phyloP scores from a whole-genome alignment of 495 filamentous ascomycete genomes.

The Massariosphaeria phaeospora region DNA sequence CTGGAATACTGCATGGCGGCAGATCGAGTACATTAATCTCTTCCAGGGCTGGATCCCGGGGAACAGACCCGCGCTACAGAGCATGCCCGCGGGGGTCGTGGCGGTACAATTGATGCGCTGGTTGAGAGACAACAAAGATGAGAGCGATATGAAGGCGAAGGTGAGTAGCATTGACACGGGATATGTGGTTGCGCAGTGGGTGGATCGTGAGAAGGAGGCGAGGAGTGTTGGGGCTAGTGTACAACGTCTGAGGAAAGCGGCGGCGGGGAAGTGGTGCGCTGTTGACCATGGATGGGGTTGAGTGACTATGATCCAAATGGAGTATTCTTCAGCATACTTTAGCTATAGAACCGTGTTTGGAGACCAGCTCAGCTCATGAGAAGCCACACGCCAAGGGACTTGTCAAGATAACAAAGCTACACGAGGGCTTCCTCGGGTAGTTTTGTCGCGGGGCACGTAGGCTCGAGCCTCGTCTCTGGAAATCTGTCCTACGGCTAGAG shows the following conservation, averaged over 20 bases:
- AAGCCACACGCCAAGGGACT: too few species aligned
- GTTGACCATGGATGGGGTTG: conserved; percentile 30
- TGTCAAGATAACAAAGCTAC: too few species aligned
- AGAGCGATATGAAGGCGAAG: not conserved
- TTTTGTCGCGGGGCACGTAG: too few species aligned
- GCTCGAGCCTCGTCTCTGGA: too few species aligned
- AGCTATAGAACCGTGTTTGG: too few species aligned
- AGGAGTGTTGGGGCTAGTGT: conserved; percentile 17
- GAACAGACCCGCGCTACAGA: conserved; percentile 3
- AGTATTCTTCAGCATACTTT: too few species aligned
- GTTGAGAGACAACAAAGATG: conserved; percentile 9
- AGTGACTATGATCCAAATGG: too few species aligned
- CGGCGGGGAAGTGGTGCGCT: conserved; percentile 3
- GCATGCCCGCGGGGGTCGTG: conserved; percentile 21
- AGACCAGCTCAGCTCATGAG: too few species aligned
- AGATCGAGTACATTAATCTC: conserved; percentile 47
- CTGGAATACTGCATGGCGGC: conserved; percentile 51
- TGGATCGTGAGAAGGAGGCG: conserved; percentile 28
- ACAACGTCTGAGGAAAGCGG: conserved; percentile 5
- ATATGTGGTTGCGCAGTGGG: conserved; percentile 13
- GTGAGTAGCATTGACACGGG: not conserved
- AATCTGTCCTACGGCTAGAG: too few species aligned
- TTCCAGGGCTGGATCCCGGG: conserved; percentile 49
- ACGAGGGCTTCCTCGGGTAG: too few species aligned
- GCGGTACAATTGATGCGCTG: conserved; percentile 18